These are phyloP conservation scores for Stemphylium lycopersici DNA, from an alignment of 2,329 filamentous ascomycete species.

Conservation along the genomic window DNA sequence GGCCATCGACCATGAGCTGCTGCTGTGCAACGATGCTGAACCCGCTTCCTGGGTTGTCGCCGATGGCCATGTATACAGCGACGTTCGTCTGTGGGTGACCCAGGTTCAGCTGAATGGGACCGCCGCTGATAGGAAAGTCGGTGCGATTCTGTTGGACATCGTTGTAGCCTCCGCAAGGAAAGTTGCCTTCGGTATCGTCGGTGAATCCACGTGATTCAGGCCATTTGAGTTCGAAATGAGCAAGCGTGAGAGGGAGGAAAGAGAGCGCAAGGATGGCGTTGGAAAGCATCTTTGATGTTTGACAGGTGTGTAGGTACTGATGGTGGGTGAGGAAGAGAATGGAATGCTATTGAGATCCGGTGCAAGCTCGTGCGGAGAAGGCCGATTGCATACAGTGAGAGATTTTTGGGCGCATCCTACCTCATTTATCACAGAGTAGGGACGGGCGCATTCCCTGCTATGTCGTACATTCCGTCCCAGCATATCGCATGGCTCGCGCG, in stretches of 20 bases:
- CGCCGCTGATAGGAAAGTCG: slow-evolving; percentile 56
- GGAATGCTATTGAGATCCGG: background rate
- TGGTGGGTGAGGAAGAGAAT: background rate
- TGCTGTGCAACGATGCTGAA: slow-evolving; percentile 74
- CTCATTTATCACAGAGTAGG: slow-evolving; percentile 37
- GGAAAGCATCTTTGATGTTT: slow-evolving; percentile 38
- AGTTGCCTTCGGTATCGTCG: slow-evolving; percentile 54
- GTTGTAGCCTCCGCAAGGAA: slow-evolving; percentile 60
- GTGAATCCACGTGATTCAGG: slow-evolving; percentile 58
- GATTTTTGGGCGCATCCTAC: slow-evolving; percentile 21
- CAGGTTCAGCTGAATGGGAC: slow-evolving; percentile 59
- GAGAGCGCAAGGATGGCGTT: slow-evolving; percentile 47
- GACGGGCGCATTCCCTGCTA: slow-evolving; percentile 19
- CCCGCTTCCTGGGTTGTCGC: slow-evolving; percentile 60
- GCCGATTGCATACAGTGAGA: background rate
- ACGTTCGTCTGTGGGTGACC: slow-evolving; percentile 60
- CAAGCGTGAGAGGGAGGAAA: slow-evolving; percentile 55
- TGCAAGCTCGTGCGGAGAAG: slow-evolving; percentile 3
- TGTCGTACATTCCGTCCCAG: slow-evolving; percentile 36
- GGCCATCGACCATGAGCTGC: slow-evolving; percentile 64
- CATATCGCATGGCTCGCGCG: slow-evolving; percentile 28
- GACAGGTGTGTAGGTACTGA: slow-evolving; percentile 1
- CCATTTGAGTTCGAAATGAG: slow-evolving; percentile 63
- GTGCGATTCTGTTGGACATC: slow-evolving; percentile 54
- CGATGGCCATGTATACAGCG: slow-evolving; percentile 61